Evolutionary conservation across 371 early-diverging fungal genomes (phyloP), one percentile per base, ranked within the genome.

Genomic region (Mortierella sp.): DNA sequence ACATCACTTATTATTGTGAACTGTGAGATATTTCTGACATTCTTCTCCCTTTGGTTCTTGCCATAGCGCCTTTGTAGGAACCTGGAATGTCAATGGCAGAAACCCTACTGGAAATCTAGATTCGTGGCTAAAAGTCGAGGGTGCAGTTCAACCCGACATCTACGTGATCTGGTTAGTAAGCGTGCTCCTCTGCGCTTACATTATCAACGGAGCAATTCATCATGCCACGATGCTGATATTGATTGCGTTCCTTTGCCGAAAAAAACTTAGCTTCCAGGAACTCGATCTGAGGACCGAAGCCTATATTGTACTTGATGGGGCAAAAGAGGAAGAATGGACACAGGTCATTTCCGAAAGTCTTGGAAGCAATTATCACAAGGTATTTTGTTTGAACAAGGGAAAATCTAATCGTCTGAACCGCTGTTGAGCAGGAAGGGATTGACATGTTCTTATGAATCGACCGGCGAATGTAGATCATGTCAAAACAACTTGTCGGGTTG

Each of bases 61-160:
- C 24, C 42, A 0, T 64, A 89, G 91, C 45, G 80, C 91, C 2
- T 93, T 95, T 80, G 86, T 90, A 1, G 96, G 96, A 0, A 93
- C 96, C 0, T 97, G 95, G 93, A 97, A 97, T 65, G 95, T 96
- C 18, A 94, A 94, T 78, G 96, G 95, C 12, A 85, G 84, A 24
- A 66, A 81, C 13, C 87, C 93, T 1, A 80, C 86, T 3, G 81
- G 87, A 38, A 68, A 86, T 1, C 45, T 96, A 18, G 64, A 78
- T 1, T 70, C 84, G 9, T 97, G 96, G 96, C 71, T 95, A 26
- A 76, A 82, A 3, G 72, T 81, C 30, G 83, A 81, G 4, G 64
- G 73, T 0, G 69, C 60, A 0, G 68, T 71, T 30, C 83, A 89
- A 39, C 87, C 90, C 30, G 92, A 93, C 58, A 79, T 94, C 23